A percentile compares a stretch with the other conserved stretches of the same genome.
Evolutionary conservation across 345 rosid species (phyloP).

Genomic region (Lagerstroemia speciosa): DNA sequence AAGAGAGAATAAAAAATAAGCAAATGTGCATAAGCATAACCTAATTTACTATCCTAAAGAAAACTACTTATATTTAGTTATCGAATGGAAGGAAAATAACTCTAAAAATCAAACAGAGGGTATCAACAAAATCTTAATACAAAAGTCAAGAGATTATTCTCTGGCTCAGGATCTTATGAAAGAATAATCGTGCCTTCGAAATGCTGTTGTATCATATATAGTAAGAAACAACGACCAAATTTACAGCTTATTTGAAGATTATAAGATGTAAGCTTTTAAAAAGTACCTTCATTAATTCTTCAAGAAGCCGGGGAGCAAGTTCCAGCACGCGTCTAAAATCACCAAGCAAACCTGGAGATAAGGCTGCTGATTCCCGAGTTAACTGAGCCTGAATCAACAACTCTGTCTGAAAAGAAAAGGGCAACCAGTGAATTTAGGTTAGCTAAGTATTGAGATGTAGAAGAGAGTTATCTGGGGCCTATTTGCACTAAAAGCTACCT

Average conservation of each 20-base stretch:
- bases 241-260: neutral
- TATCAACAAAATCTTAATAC: neutral
- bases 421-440: neutral
- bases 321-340: conserved; percentile 86
- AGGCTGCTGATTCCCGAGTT: conserved; percentile 61
- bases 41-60: neutral
- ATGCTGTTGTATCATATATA: neutral
- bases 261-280: conserved; percentile 1
- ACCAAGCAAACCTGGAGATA: conserved; percentile 66
- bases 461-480: conserved; percentile 5
- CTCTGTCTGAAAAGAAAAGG: conserved; percentile 53
- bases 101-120: neutral
- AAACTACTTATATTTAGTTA: neutral
- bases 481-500: conserved; percentile 36
- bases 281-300: conserved; percentile 84
- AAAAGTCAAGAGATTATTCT: neutral
- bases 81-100: neutral
- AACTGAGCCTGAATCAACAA: conserved; percentile 96
- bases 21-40: neutral
- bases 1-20: neutral
- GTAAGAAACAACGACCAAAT: neutral
- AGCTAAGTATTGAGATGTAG: neutral
- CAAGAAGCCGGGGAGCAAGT: conserved; percentile 94
- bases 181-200: neutral
- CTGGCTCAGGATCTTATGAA: neutral